Percentiles rank a stretch among this genome's conserved stretches.
Evolutionary conservation across 1,139 yeast genomes (phyloP).

Genomic region (Geotrichum fermentans): DNA sequence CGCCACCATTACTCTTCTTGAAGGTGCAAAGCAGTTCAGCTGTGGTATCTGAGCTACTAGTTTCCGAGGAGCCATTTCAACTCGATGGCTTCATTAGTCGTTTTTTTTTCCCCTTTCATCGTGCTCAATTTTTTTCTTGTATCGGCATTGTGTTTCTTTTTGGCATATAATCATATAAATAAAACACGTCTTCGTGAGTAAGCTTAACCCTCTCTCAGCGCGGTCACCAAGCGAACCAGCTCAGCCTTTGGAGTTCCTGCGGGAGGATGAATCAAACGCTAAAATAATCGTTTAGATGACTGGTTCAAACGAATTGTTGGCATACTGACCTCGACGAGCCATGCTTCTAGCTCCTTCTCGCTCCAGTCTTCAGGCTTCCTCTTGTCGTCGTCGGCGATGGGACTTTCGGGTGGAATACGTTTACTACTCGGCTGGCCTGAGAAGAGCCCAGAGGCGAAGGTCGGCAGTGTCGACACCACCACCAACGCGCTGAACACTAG

Average conservation of each 20-base stretch:
- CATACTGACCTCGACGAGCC: slow-evolving; percentile 27
- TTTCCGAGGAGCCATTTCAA: too few relatives aligned
- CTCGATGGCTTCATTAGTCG: too few relatives aligned
- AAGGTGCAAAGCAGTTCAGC: slow-evolving; percentile 36
- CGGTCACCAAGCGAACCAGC: slow-evolving; percentile 25
- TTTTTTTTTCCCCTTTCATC: neutral
- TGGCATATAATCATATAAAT: neutral
- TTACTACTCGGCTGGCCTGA: neutral
- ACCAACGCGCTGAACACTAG: slow-evolving; percentile 30
- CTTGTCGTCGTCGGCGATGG: neutral
- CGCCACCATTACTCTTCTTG: slow-evolving; percentile 68
- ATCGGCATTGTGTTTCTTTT: neutral
- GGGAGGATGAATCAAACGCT: slow-evolving; percentile 30
- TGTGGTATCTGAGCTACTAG: slow-evolving; percentile 22
- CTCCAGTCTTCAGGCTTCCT: slow-evolving; percentile 26
- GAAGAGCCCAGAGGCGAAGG: slow-evolving; percentile 17
- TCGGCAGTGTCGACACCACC: slow-evolving; percentile 28
- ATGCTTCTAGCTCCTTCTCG: slow-evolving; percentile 24
- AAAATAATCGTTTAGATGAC: neutral
- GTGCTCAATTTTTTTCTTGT: neutral
- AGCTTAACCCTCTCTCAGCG: slow-evolving; percentile 5
- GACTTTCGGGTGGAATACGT: neutral
- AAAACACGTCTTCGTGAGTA: neutral
- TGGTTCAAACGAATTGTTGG: neutral
- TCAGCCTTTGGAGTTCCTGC: slow-evolving; percentile 26